Base-by-base conservation (phyloP, 2,329 filamentous ascomycete genomes). In the Septoria linicola region DNA sequence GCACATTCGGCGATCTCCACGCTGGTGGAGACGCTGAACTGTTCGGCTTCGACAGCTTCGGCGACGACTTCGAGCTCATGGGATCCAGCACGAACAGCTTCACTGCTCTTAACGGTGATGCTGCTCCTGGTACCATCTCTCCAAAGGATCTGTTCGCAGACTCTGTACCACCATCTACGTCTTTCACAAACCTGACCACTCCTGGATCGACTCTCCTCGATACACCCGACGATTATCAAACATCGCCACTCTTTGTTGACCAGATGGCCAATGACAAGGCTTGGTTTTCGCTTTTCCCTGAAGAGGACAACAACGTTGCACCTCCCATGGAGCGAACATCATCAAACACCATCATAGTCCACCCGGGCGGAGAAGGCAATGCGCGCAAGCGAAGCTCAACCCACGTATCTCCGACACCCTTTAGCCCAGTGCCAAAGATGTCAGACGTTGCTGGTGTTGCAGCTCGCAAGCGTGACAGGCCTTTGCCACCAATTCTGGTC, bases 121-220 rank as follows among this genome's bases (percentile, higher is more conserved):
- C 61, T 59, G 68, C 68, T 55, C 70, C 70, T 57, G 70, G 68
- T 53, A 96, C 90, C 35, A 81, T 96, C 56, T 96, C 90, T 55
- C 90, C 90, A 16, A 85, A 88, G 70, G 89, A 96, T 65, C 77
- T 95, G 59, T 76, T 91, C 62, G 81, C 88, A 64, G 76, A 80
- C 53, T 95, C 89, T 56, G 83, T 89, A 31, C 90, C 90, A 23
- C 88, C 88, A 66, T 95, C 90, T 2, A 80, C 85, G 40, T 84
- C 88, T 27, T 83, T 93, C 66, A 95, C 90, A 30, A 84, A 89
- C 58, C 67, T 96, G 70, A 95, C 89, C 51, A 93, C 90, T 54
- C 90, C 90, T 37, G 73, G 74, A 59, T 88, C 87, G n/a, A 77
- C 83, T 51, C 85, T 83, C 64, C 80, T 87, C 66, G 87, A 85